Conservation (phyloP, 441 rosid genomes). For the Croton setiger region DNA sequence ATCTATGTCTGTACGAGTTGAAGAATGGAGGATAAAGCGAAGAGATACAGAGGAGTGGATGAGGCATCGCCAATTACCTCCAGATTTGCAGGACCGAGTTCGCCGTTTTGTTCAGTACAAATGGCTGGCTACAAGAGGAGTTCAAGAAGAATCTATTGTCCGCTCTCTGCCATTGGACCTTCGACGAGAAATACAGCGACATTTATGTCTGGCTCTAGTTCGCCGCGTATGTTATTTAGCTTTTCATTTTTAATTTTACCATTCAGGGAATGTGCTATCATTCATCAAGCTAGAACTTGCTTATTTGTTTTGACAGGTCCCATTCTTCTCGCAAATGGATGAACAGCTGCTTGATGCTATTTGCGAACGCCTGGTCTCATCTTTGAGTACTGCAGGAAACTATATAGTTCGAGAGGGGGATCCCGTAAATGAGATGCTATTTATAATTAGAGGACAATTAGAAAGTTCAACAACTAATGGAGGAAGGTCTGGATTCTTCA, state of each 20-base stretch:
- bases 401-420: slow-evolving; percentile 34
- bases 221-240: slow-evolving; percentile 26
- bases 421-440: slow-evolving; percentile 38
- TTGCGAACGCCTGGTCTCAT: slow-evolving; percentile 31
- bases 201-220: slow-evolving; percentile 30
- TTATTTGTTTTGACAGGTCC: slow-evolving; percentile 23
- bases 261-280: not conserved
- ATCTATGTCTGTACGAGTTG: slow-evolving; percentile 39
- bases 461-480: slow-evolving; percentile 43
- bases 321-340: slow-evolving; percentile 41
- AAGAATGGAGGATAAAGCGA: slow-evolving; percentile 41
- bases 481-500: slow-evolving; percentile 41
- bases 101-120: slow-evolving; percentile 28
- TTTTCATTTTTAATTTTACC: not conserved
- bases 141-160: slow-evolving; percentile 34
- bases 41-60: slow-evolving; percentile 49
- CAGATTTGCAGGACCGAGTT: slow-evolving; percentile 27
- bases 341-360: slow-evolving; percentile 41
- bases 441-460: slow-evolving; percentile 38
- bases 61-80: slow-evolving; percentile 42
- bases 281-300: not conserved
- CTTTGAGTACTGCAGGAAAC: slow-evolving; percentile 36
- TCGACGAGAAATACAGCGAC: slow-evolving; percentile 33
- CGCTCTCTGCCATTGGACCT: slow-evolving; percentile 33
- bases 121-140: slow-evolving; percentile 42